phyloP scores from a whole-genome alignment of 352 stramenopile species.

The Phytophthora tubulina region DNA sequence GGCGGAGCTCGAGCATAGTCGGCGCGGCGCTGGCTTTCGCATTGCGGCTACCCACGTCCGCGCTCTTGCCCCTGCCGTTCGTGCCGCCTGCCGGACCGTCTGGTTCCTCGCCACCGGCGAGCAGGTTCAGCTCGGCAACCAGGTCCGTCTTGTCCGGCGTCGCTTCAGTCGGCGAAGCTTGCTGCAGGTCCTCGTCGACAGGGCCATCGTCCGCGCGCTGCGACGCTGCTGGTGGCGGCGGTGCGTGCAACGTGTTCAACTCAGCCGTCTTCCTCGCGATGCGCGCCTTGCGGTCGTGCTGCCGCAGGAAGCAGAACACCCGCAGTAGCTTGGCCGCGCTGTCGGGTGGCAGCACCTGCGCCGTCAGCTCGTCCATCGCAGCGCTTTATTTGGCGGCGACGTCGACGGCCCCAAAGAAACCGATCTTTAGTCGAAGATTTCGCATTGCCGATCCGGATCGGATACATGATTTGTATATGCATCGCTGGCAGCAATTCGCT shows the following conservation, averaged over 20 bases:
- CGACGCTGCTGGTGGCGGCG: not conserved
- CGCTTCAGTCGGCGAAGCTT: conserved; percentile 14
- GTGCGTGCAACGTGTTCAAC: conserved; percentile 35
- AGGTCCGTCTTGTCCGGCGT: conserved; percentile 32
- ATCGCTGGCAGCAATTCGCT: not conserved
- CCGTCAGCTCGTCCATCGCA: conserved; percentile 18
- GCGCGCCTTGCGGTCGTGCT: conserved; percentile 66
- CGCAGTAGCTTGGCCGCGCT: conserved; percentile 55
- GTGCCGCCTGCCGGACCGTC: conserved; percentile 13
- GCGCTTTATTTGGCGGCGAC: conserved; percentile 2
- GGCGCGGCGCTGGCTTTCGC: conserved; percentile 5
- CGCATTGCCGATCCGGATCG: not conserved
- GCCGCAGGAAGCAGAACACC: conserved; percentile 63
- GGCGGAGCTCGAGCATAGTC: conserved; percentile 36
- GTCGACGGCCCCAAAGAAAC: conserved; percentile 31
- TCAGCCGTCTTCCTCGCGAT: conserved; percentile 46
- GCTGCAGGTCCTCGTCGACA: conserved; percentile 16
- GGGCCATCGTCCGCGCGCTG: conserved; percentile 8
- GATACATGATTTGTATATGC: conserved; percentile 6
- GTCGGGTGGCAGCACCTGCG: conserved; percentile 50
- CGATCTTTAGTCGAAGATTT: conserved; percentile 14
- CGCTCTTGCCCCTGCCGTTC: conserved; percentile 8
- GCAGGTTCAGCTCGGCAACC: conserved; percentile 45
- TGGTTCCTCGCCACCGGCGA: conserved; percentile 32
- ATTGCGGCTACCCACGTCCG: conserved; percentile 8